Conservation (phyloP, 352 stramenopile genomes). For the Globisporangium splendens region DNA sequence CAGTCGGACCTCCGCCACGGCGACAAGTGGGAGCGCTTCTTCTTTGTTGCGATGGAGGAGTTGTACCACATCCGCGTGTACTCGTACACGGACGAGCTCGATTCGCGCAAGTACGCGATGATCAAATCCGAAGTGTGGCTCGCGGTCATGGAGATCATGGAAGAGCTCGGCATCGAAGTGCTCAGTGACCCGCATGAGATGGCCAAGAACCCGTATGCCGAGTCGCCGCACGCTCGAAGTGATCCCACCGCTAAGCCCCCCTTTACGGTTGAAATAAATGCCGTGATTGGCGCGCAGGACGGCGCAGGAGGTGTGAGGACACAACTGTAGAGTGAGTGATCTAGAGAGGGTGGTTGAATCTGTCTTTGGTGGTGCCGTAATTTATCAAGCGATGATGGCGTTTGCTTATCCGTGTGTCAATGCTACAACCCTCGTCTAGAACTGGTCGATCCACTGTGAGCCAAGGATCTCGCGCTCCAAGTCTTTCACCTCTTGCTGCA, state of each 20-base stretch:
- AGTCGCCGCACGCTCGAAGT: conserved; percentile 24
- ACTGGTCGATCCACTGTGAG: conserved; percentile 16
- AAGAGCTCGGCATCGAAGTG: conserved; percentile 67
- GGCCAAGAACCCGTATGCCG: conserved; percentile 31
- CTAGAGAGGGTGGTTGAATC: neutral
- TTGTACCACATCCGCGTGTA: conserved; percentile 82
- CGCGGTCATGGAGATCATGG: conserved; percentile 86
- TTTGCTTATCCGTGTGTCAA: neutral
- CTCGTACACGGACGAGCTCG: conserved; percentile 84
- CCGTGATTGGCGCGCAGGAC: conserved; percentile 39
- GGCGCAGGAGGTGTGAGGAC: neutral
- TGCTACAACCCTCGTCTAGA: neutral
- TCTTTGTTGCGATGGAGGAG: conserved; percentile 86
- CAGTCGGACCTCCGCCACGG: conserved; percentile 69
- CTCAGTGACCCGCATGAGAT: conserved; percentile 26
- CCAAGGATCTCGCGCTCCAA: conserved; percentile 18
- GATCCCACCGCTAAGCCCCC: conserved; percentile 29
- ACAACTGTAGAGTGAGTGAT: neutral
- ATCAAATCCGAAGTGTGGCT: conserved; percentile 89
- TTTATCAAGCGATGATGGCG: conserved; percentile 4
- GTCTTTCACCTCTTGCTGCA: conserved; percentile 49
- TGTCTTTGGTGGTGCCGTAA: neutral
- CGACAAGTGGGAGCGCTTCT: conserved; percentile 83
- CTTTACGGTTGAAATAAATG: conserved; percentile 57
- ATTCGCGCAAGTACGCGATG: conserved; percentile 85